Evolutionary conservation across 768 basidiomycete species (phyloP).

Genomic region (Pulveroboletus frians): DNA sequence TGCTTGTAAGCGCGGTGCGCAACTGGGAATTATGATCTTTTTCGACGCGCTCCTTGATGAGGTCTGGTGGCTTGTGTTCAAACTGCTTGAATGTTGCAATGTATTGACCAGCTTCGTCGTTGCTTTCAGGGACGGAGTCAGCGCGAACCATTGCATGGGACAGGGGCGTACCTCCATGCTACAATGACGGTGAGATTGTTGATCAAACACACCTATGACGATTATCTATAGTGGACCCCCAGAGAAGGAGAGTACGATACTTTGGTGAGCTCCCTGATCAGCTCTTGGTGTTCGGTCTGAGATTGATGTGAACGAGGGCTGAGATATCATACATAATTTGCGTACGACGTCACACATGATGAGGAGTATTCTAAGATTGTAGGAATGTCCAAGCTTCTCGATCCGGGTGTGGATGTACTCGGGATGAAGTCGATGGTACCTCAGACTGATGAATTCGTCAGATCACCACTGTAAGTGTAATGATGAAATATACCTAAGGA

Average conservation of each 20-base stretch:
- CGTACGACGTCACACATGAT: constrained; percentile 89
- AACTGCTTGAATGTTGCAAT: constrained; percentile 88
- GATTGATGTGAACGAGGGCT: neutral
- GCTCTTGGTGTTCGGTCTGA: constrained; percentile 88
- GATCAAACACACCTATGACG: constrained; percentile 67
- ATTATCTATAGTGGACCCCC: neutral
- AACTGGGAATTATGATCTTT: constrained; percentile 82
- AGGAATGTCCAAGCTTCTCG: constrained; percentile 75
- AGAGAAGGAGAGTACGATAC: constrained; percentile 29
- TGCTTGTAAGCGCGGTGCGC: constrained; percentile 76
- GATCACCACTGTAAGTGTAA: neutral
- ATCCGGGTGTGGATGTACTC: constrained; percentile 94
- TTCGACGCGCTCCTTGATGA: constrained; percentile 93
- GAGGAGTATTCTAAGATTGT: constrained; percentile 79
- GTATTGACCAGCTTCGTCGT: constrained; percentile 90
- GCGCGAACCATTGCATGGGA: neutral
- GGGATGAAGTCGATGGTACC: constrained; percentile 94
- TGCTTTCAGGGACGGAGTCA: constrained; percentile 37
- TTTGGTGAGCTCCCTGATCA: constrained; percentile 91
- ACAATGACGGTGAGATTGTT: constrained; percentile 92
- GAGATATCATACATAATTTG: constrained; percentile 1
- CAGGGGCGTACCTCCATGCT: constrained; percentile 71
- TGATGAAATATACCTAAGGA: constrained; percentile 60
- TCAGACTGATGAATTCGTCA: constrained; percentile 49
- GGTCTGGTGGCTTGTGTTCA: constrained; percentile 87